Evolutionary conservation across 441 rosid genomes (phyloP).

Genomic region (Erodium trifolium): DNA sequence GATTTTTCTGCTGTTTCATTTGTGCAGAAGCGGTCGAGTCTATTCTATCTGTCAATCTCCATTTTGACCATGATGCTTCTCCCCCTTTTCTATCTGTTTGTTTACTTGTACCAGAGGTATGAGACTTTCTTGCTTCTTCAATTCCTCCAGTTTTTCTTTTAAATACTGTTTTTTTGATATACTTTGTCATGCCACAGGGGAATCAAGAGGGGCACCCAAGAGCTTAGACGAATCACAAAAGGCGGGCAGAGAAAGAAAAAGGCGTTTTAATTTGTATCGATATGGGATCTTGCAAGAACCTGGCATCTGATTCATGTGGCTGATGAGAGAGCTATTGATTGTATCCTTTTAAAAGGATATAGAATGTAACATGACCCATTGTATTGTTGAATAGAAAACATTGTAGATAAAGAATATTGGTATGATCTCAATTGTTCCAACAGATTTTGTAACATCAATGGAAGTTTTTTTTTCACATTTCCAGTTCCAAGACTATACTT

Average conservation of each 20-base stretch:
- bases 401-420: background rate
- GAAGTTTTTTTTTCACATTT: conserved; percentile 4
- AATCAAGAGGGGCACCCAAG: conserved; percentile 33
- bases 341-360: background rate
- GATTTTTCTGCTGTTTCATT: background rate
- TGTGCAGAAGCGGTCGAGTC: conserved; percentile 32
- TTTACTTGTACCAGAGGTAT: conserved; percentile 48
- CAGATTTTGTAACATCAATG: background rate
- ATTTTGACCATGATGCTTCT: conserved; percentile 34
- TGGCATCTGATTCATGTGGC: background rate
- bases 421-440: background rate
- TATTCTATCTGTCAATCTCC: conserved; percentile 26
- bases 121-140: conserved; percentile 9
- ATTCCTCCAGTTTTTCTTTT: background rate
- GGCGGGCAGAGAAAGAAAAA: conserved; percentile 38
- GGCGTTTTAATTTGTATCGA: conserved; percentile 19
- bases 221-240: conserved; percentile 32
- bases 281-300: background rate
- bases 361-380: background rate
- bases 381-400: background rate
- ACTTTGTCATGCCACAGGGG: conserved; percentile 30
- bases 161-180: conserved; percentile 3
- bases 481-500: background rate
- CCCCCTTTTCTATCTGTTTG: conserved; percentile 35
- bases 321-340: background rate